These are phyloP conservation scores for Arabidopsis suecica DNA, from an alignment of 345 rosid genomes.

Conservation along the genomic window DNA sequence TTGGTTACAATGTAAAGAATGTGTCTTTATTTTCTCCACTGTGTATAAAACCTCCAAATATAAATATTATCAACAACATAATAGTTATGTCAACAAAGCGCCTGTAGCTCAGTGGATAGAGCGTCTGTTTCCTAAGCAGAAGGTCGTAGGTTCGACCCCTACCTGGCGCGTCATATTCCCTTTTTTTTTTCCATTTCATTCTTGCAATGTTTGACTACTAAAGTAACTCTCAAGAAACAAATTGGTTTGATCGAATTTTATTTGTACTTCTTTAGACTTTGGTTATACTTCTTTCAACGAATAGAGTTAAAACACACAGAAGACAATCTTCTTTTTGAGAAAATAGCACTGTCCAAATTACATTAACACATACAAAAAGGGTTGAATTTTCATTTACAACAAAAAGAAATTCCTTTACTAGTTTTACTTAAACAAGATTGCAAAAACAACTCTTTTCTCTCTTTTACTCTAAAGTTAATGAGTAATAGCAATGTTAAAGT, in stretches of 20 bases:
- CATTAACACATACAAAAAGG: background rate
- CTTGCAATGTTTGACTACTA: background rate
- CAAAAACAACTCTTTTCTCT: background rate
- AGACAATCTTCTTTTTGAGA: background rate
- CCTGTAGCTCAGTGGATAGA: constrained; percentile 99
- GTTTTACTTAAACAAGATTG: background rate
- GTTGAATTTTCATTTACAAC: background rate
- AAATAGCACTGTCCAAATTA: background rate
- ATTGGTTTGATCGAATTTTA: background rate
- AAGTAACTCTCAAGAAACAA: background rate
- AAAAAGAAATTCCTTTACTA: background rate
- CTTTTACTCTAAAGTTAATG: background rate
- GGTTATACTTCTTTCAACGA: background rate
- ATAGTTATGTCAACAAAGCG: constrained; percentile 39
- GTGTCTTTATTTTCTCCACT: too few species aligned
- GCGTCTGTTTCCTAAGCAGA: constrained; percentile 69
- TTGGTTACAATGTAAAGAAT: background rate
- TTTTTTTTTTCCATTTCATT: background rate
- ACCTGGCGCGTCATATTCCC: background rate
- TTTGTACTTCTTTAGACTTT: background rate
- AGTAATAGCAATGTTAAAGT: background rate
- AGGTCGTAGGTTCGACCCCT: constrained; percentile 29
- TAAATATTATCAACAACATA: too few species aligned
- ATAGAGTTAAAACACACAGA: background rate
- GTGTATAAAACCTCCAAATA: too few species aligned